Conservation (phyloP, 1,284 basidiomycete species). For the Ceratobasidium sp. region DNA sequence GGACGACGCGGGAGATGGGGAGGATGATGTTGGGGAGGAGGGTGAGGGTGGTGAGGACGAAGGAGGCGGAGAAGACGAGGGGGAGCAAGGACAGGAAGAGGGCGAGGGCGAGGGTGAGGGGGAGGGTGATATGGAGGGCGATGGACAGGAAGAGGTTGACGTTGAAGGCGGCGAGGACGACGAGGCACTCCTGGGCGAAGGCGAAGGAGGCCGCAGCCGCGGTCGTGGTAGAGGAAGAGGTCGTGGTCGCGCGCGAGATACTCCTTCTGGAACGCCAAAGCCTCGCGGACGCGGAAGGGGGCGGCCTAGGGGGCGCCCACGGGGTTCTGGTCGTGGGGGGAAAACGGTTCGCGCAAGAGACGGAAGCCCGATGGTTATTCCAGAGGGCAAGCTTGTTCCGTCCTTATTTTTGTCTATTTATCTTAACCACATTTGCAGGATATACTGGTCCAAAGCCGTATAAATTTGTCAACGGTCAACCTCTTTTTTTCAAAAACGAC, state of each 20-base stretch:
- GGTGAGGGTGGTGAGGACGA: slow-evolving; percentile 51
- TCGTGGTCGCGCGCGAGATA: slow-evolving; percentile 51
- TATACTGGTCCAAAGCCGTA: slow-evolving; percentile 73
- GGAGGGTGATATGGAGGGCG: slow-evolving; percentile 53
- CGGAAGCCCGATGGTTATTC: slow-evolving; percentile 48
- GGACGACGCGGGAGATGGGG: slow-evolving; percentile 11
- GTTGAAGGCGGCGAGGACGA: slow-evolving; percentile 47
- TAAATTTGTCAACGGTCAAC: slow-evolving; percentile 76
- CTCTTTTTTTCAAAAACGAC: slow-evolving; percentile 85
- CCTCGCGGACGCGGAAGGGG: slow-evolving; percentile 63
- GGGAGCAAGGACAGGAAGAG: slow-evolving; percentile 51
- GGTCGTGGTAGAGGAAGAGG: slow-evolving; percentile 55
- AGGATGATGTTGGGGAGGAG: background rate
- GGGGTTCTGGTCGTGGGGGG: slow-evolving; percentile 45
- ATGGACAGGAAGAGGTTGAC: slow-evolving; percentile 52
- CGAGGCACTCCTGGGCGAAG: slow-evolving; percentile 31
- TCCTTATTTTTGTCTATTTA: slow-evolving; percentile 16
- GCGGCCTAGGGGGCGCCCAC: slow-evolving; percentile 56
- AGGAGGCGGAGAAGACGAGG: slow-evolving; percentile 52
- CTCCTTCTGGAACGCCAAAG: slow-evolving; percentile 55
- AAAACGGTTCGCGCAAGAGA: slow-evolving; percentile 48
- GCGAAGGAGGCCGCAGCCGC: slow-evolving; percentile 49
- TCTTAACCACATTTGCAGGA: slow-evolving; percentile 4
- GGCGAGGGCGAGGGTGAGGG: slow-evolving; percentile 16
- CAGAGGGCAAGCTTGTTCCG: slow-evolving; percentile 45